These are phyloP conservation scores for Coemansia reversa DNA, from an alignment of 192 early-diverging fungal genomes.

Conservation along the genomic window DNA sequence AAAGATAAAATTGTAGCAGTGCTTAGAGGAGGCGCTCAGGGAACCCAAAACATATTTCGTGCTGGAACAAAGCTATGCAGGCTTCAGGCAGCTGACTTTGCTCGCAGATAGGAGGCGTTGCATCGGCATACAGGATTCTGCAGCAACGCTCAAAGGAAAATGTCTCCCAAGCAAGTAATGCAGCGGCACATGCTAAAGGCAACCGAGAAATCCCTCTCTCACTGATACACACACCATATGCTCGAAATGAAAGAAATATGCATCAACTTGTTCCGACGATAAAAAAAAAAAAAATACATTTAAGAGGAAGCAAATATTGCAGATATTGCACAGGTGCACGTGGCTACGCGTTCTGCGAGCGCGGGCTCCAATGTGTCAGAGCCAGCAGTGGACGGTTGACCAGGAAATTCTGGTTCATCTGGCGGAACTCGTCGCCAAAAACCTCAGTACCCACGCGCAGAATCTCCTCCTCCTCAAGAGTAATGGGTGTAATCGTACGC, in stretches of 20 bases:
- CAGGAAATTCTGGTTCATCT: constrained; percentile 40
- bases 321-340: neutral
- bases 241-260: neutral
- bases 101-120: neutral
- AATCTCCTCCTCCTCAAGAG: constrained; percentile 55
- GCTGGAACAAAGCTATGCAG: neutral
- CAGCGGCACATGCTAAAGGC: neutral
- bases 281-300: neutral
- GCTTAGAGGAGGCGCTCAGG: neutral
- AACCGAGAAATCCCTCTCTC: neutral
- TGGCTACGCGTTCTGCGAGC: neutral
- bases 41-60: neutral
- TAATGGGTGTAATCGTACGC: constrained; percentile 50
- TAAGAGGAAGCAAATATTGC: neutral
- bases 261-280: neutral
- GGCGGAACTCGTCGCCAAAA: constrained; percentile 51
- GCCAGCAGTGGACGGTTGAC: constrained; percentile 49
- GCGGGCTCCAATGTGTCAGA: constrained; percentile 20
- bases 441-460: constrained; percentile 41
- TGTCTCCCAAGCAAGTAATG: too few species aligned
- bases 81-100: neutral
- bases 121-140: neutral
- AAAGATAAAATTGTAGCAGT: neutral
- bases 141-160: constrained; percentile 2
- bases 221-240: neutral